These are phyloP conservation scores for Naganishia kalamii DNA, from an alignment of 768 basidiomycete species.

Conservation along the genomic window DNA sequence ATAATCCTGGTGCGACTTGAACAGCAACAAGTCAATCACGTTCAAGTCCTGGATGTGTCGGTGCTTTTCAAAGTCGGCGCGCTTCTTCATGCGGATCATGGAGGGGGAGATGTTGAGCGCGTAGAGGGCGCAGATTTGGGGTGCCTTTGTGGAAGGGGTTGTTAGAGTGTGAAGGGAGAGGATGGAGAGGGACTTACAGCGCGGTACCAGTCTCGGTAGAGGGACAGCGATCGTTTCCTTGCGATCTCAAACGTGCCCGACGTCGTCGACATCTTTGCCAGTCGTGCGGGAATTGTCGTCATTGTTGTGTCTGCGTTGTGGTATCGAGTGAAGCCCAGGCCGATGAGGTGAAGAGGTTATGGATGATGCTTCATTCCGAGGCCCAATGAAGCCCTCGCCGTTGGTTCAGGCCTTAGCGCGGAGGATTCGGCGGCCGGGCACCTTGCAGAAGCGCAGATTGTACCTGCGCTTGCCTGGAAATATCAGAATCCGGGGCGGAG, in stretches of 20 bases:
- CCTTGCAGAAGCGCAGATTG: too few species aligned
- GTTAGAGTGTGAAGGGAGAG: constrained; percentile 11
- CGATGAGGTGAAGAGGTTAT: neutral
- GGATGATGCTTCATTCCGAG: too few species aligned
- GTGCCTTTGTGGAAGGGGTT: constrained; percentile 57
- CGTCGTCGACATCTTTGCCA: constrained; percentile 64
- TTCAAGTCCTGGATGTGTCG: constrained; percentile 71
- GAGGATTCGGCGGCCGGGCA: too few species aligned
- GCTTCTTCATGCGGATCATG: constrained; percentile 70
- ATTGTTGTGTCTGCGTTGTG: constrained; percentile 45
- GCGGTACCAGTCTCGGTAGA: constrained; percentile 93
- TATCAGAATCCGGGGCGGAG: too few species aligned
- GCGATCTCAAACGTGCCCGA: constrained; percentile 57
- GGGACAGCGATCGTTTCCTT: constrained; percentile 60
- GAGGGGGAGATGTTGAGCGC: constrained; percentile 71
- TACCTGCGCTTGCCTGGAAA: too few species aligned
- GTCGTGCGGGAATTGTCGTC: constrained; percentile 82
- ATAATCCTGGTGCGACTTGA: constrained; percentile 77
- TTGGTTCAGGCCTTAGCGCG: too few species aligned
- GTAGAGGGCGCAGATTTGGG: constrained; percentile 77
- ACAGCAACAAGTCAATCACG: constrained; percentile 75
- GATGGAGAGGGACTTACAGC: constrained; percentile 54
- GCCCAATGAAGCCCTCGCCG: too few species aligned
- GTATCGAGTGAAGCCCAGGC: neutral
- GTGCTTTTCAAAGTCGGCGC: constrained; percentile 80